Conservation (phyloP, 2,329 filamentous ascomycete species). For the Botrytis squamosa region DNA sequence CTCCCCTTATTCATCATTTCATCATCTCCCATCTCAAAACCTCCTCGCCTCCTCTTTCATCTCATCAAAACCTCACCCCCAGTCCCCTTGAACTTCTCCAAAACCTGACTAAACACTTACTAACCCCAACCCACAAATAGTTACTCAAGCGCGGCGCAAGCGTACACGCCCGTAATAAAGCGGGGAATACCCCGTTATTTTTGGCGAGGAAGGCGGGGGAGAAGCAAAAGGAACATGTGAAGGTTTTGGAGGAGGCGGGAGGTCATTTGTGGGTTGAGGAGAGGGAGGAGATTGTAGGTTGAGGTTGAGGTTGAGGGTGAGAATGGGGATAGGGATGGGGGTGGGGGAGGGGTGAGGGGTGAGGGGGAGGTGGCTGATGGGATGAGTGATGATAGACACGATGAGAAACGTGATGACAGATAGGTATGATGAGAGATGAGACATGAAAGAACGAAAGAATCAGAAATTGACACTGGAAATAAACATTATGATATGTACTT, state of each 20-base stretch:
- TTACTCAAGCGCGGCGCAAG: slow-evolving; percentile 58
- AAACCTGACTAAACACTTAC: background rate
- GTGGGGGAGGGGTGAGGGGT: no score
- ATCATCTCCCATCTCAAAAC: background rate
- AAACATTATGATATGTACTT: background rate
- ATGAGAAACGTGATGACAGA: background rate
- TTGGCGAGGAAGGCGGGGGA: slow-evolving; percentile 59
- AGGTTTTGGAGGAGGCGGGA: slow-evolving; percentile 57
- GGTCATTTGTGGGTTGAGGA: slow-evolving; percentile 59
- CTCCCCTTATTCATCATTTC: no score
- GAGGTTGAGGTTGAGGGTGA: background rate
- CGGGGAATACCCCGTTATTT: slow-evolving; percentile 65
- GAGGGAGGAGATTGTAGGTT: slow-evolving; percentile 15
- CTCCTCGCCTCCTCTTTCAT: no score
- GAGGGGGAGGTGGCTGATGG: no score
- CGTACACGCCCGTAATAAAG: slow-evolving; percentile 64
- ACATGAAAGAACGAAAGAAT: background rate
- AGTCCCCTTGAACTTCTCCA: background rate
- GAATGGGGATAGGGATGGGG: no score
- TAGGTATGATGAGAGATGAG: background rate
- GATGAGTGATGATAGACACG: background rate
- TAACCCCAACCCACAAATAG: background rate
- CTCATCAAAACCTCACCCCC: background rate
- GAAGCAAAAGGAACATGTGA: slow-evolving; percentile 46
- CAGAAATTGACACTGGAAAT: background rate